phyloP scores from a whole-genome alignment of 2,329 filamentous ascomycete species.

The Aspergillus calidoustus region DNA sequence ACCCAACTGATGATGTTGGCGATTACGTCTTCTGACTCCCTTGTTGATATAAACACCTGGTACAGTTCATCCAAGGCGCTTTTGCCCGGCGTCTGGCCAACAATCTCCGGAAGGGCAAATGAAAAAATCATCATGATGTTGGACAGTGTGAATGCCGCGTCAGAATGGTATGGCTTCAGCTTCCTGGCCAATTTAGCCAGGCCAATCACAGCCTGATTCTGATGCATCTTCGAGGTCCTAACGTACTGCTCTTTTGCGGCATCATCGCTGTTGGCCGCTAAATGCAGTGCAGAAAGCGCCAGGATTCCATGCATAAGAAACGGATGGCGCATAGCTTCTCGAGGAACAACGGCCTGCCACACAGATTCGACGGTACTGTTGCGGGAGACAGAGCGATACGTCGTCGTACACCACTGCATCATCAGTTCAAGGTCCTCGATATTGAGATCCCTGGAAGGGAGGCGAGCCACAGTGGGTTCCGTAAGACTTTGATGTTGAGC shows the following conservation, averaged over 20 bases:
- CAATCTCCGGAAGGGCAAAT: conserved; percentile 36
- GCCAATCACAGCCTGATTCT: conserved; percentile 30
- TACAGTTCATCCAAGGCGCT: conserved; percentile 37
- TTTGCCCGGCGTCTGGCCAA: conserved; percentile 12
- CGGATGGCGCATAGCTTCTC: conserved; percentile 35
- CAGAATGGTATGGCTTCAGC: conserved; percentile 35
- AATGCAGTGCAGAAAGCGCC: conserved; percentile 40
- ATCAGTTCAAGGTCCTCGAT: conserved; percentile 41
- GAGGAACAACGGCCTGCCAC: conserved; percentile 39
- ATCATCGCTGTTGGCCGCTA: conserved; percentile 27
- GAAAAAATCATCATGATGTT: conserved; percentile 40
- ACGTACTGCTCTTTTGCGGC: conserved; percentile 30
- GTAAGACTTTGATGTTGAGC: conserved; percentile 17
- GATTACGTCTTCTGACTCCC: conserved; percentile 36
- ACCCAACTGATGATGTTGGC: conserved; percentile 30
- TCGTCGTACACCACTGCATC: conserved; percentile 41
- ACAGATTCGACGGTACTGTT: conserved; percentile 30
- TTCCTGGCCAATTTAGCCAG: conserved; percentile 29
- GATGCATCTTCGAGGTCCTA: conserved; percentile 34
- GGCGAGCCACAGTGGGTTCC: conserved; percentile 5
- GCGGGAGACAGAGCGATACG: conserved; percentile 37
- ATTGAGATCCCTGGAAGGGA: conserved; percentile 22
- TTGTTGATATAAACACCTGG: conserved; percentile 34
- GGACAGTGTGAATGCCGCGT: conserved; percentile 42
- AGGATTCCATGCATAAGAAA: conserved; percentile 42